Evolutionary conservation across 805 yeast genomes (phyloP).

Genomic region (Candida coquimbonensis): DNA sequence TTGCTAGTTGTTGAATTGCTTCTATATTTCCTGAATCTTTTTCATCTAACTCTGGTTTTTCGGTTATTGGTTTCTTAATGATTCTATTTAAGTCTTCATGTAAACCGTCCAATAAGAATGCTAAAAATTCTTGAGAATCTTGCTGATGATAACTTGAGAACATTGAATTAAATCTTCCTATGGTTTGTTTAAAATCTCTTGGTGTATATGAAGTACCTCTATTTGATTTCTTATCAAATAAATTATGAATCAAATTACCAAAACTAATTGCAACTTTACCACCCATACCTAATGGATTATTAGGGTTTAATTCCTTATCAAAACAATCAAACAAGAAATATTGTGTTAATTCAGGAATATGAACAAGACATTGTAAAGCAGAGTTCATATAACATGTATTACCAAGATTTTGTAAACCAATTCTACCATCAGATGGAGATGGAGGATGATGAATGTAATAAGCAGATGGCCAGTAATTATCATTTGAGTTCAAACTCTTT

Average conservation of each 20-base stretch:
- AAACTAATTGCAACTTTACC: conserved; percentile 80
- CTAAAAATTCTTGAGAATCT: conserved; percentile 89
- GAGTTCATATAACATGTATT: conserved; percentile 95
- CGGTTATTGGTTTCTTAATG: conserved; percentile 74
- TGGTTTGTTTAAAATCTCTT: conserved; percentile 64
- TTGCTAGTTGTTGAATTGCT: conserved; percentile 58
- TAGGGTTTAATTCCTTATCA: conserved; percentile 58
- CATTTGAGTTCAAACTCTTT: conserved; percentile 5
- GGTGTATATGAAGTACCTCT: conserved; percentile 35
- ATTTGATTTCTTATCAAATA: conserved; percentile 34
- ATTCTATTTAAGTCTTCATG: conserved; percentile 91
- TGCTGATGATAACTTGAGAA: conserved; percentile 83
- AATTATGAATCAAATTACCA: conserved; percentile 55
- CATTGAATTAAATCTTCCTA: conserved; percentile 73
- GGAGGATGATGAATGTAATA: conserved; percentile 26
- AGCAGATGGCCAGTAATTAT: conserved; percentile 32
- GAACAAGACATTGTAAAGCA: conserved; percentile 83
- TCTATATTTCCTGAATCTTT: conserved; percentile 47
- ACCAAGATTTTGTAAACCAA: conserved; percentile 70
- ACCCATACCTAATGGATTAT: conserved; percentile 78
- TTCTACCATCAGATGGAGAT: conserved; percentile 39
- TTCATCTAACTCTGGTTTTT: conserved; percentile 74
- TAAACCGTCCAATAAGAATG: conserved; percentile 78
- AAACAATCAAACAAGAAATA: conserved; percentile 63
- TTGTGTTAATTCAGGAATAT: conserved; percentile 73